Conservation (phyloP, 768 basidiomycete species). For the Phaeotremella skinneri region DNA sequence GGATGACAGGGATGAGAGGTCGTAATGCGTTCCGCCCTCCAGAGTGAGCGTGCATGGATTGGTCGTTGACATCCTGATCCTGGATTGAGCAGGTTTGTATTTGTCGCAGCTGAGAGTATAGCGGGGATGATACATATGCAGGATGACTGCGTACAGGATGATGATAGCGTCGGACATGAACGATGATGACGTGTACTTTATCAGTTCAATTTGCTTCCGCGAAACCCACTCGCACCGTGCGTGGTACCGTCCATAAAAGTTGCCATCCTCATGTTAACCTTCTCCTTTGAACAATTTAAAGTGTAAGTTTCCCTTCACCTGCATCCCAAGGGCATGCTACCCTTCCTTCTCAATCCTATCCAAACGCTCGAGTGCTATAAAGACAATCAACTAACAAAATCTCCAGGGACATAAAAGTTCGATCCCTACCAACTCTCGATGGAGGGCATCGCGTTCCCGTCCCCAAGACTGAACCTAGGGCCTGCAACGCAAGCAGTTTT, state of each 20-base stretch:
- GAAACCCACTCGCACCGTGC: neutral
- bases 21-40: slow-evolving; percentile 47
- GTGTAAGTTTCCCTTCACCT: slow-evolving; percentile 21
- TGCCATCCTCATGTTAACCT: neutral
- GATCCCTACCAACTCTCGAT: slow-evolving; percentile 47
- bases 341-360: neutral
- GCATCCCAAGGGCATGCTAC: slow-evolving; percentile 1
- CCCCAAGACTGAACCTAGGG: slow-evolving; percentile 40
- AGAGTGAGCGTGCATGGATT: slow-evolving; percentile 45
- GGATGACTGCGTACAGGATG: no score
- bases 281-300: slow-evolving; percentile 33
- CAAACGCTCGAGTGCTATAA: neutral
- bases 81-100: neutral
- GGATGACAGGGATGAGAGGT: slow-evolving; percentile 44
- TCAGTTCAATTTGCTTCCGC: neutral
- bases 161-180: neutral
- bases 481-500: neutral
- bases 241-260: neutral
- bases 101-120: no score
- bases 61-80: slow-evolving; percentile 9
- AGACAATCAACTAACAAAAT: neutral
- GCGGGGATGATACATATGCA: no score
- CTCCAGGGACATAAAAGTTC: slow-evolving; percentile 51
- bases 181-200: slow-evolving; percentile 1
- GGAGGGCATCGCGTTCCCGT: slow-evolving; percentile 52